Evolutionary conservation across 148 eudicot genomes (phyloP), one percentile per base, ranked within the genome.

Genomic region (Spergularia marina): DNA sequence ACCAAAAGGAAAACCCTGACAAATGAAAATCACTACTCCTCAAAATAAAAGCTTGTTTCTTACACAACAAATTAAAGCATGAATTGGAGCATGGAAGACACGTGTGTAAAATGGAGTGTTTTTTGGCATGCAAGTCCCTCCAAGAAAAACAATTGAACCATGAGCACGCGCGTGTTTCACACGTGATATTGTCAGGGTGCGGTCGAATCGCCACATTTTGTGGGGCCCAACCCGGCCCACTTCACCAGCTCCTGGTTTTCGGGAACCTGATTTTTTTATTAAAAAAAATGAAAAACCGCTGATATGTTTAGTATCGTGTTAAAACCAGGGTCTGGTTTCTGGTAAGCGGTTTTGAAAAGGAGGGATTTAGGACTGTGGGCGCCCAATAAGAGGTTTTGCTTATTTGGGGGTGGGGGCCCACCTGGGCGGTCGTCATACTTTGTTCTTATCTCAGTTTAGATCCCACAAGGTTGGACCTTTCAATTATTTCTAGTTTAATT

Each of bases 391-490:
- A 70, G 65, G 80, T 62, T 21, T 2, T 53, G 25, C 41, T 44
- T 36, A 51, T 25, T 3, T 1, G 34, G 69, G 59, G 74, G 78
- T 20, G 69, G 59, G 74, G 78, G 74, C 11, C 78, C 73, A 64
- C 10, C 30, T 61, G 64, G 76, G 39, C 76, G 81, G 81, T 73
- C 73, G 47, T 74, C 34, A 56, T 65, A 41, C 51, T 63, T 78
- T 49, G 51, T 77, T 58, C 53, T 77, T 53, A 53, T 77, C 74
- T 44, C 65, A 64, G 73, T 83, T 77, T 44, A 44, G 49, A 85
- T 85, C 87, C 85, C 81, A 82, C 64, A 82, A 84, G 68, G 44
- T 77, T 56, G 87, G 86, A 79, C 10, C 67, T 72, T 56, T 76
- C 17, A 10, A 7, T 53, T 47, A 30, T 2, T 57, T 57, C 36